These are phyloP conservation scores for Candida coquimbonensis DNA, from an alignment of 805 yeast genomes.

Conservation along the genomic window DNA sequence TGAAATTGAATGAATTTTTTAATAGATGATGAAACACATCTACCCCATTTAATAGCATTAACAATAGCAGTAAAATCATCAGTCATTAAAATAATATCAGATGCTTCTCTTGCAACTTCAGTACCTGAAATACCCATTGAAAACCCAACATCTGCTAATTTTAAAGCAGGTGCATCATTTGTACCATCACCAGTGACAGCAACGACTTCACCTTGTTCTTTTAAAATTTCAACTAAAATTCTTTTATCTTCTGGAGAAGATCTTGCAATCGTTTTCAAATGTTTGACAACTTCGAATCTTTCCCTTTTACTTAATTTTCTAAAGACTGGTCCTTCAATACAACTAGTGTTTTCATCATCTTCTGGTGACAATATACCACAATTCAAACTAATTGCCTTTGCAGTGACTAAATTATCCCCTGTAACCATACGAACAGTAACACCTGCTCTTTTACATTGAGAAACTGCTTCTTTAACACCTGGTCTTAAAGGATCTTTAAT, in stretches of 20 bases:
- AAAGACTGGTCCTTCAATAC: constrained; percentile 92
- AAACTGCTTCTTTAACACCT: constrained; percentile 87
- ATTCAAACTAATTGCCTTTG: constrained; percentile 79
- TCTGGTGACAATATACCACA: constrained; percentile 64
- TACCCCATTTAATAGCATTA: constrained; percentile 96
- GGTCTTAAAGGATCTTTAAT: constrained; percentile 90
- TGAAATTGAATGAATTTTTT: constrained; percentile 96
- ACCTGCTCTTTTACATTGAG: constrained; percentile 82
- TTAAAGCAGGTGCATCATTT: constrained; percentile 96
- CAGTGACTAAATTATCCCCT: constrained; percentile 91
- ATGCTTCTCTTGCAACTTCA: constrained; percentile 97
- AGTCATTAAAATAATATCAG: constrained; percentile 85
- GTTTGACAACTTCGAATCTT: constrained; percentile 58
- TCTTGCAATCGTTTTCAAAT: constrained; percentile 79
- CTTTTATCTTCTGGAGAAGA: constrained; percentile 96
- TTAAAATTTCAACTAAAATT: constrained; percentile 73
- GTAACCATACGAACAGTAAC: constrained; percentile 97
- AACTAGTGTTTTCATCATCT: constrained; percentile 47
- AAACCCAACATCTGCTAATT: constrained; percentile 95
- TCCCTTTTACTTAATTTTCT: constrained; percentile 56
- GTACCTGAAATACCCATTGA: constrained; percentile 99
- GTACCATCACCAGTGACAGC: constrained; percentile 99
- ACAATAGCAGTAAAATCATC: constrained; percentile 94
- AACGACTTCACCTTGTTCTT: constrained; percentile 81
- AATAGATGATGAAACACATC: constrained; percentile 91